Base-by-base conservation (phyloP, 2,329 filamentous ascomycete genomes). In the Moelleriella libera region DNA sequence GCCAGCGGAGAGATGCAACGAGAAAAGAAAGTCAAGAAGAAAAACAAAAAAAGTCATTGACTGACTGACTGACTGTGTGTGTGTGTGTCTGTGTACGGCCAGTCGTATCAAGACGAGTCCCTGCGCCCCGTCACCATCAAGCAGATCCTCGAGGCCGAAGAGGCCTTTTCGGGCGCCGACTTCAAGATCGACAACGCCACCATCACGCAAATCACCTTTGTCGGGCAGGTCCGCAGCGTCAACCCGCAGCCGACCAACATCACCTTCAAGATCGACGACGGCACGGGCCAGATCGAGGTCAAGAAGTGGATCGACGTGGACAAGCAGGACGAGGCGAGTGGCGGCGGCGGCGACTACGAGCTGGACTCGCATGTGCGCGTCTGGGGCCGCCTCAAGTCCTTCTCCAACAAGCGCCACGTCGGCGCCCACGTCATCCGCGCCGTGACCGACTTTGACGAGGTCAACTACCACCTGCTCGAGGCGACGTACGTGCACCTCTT, bases 41-140 rank as follows among this genome's bases (percentile, higher is more conserved):
- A 42, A 42, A 21, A 42, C 3, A 14, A 42, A 7, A 42, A 42
- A 42, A 42, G n/a, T 4, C 9, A 7, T 7, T 42, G 40, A 12
- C 34, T 39, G 12, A 39, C 34, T 39, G 12, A 8, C 12, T 39
- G 34, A 8, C 34, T 21, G 2, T 21, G 21, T 21, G 21, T 21
- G 21, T 21, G 21, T 21, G 21, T 37, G 3, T 9, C 14, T 5
- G 29, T 21, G 6, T 46, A 10, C 14, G 10, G 41, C 37, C 50
- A 80, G 74, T 68, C 71, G 50, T 84, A 84, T 62, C 75, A 76
- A 55, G 86, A 94, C 65, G 88, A 96, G 58, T 89, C 88, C 21
- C 76, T 98, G 46, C 85, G 92, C 43, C 89, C 92, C 1, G 85
- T 96, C 44, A 98, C 92, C 9, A 87, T 97, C 68, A 96, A 96